Evolutionary conservation across 2,329 filamentous ascomycete genomes (phyloP), one percentile per base, ranked within the genome.

Genomic region (Alternaria incomplexa): DNA sequence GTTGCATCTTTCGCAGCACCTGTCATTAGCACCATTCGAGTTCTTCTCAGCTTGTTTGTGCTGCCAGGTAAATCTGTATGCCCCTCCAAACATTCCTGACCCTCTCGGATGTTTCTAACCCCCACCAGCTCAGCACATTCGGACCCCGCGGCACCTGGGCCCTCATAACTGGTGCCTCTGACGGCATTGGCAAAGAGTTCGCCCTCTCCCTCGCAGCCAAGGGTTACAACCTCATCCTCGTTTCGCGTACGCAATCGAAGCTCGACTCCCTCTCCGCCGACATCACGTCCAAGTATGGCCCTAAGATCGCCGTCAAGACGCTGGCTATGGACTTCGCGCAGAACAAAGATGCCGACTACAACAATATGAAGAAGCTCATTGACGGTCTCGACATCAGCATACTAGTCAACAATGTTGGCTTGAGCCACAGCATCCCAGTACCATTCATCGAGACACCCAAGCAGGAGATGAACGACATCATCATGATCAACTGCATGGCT

Each of bases 121-220:
- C 8, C n/a, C 17, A 13, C 46, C 46, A 77, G 95, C 89, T 99
- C 62, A 90, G 90, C 73, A 93, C 91, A 71, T 98, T 97, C 83
- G 96, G 94, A 71, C 91, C 91, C 72, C 93, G 93, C 75, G 95
- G 95, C 65, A 94, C 91, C 62, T 99, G 95, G 94, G 96, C 93
- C 30, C 88, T 99, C 58, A 87, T 99, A 44, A 99, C 96, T 25
- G 96, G 96, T 67, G 96, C 95, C 55, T 97, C 94, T 11, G 96
- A 99, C 81, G 96, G 96, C 68, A 90, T 99, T 66, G 96, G 96
- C 78, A 98, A 97, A 83, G 96, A 99, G 83, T 99, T 93, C 79
- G 93, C 95, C 40, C 86, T 91, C 30, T 93, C 98, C 80, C 90
- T 99, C 61, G 94, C 96, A 23, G 85, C 88, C 65, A 94, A 96